Percentiles rank a stretch among this genome's conserved stretches.
Evolutionary conservation across 305 asterid species (phyloP).

Genomic region (Fraxinus albicans): DNA sequence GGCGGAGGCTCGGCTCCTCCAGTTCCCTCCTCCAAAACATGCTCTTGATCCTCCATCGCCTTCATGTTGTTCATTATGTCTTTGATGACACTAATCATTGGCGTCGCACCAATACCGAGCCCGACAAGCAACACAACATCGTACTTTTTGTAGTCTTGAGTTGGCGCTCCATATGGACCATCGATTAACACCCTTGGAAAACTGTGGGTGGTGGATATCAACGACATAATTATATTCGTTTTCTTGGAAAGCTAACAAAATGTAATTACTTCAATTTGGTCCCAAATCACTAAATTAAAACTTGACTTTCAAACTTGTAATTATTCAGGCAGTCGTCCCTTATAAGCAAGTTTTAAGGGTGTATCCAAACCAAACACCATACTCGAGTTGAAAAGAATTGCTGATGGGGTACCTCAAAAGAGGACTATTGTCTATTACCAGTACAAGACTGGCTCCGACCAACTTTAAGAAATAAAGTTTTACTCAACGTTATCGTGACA

Average conservation of each 20-base stretch:
- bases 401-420: neutral
- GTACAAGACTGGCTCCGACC: neutral
- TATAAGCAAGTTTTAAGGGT: neutral
- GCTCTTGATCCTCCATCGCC: slow-evolving; percentile 41
- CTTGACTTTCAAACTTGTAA: neutral
- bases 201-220: slow-evolving; percentile 27
- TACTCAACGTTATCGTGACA: neutral
- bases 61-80: slow-evolving; percentile 79
- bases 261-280: neutral
- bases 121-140: slow-evolving; percentile 76
- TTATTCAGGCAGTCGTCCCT: neutral
- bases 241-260: neutral
- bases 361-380: neutral
- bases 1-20: neutral
- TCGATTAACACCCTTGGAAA: slow-evolving; percentile 72
- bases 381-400: neutral
- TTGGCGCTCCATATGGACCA: slow-evolving; percentile 91
- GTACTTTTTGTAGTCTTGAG: slow-evolving; percentile 80
- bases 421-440: neutral
- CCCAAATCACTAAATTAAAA: neutral
- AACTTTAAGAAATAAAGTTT: neutral
- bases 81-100: slow-evolving; percentile 84
- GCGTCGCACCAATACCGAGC: slow-evolving; percentile 84
- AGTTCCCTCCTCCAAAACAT: slow-evolving; percentile 40
- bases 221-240: neutral